phyloP scores from a whole-genome alignment of 1,139 yeast species.

The Meyerozyma smithsonii region DNA sequence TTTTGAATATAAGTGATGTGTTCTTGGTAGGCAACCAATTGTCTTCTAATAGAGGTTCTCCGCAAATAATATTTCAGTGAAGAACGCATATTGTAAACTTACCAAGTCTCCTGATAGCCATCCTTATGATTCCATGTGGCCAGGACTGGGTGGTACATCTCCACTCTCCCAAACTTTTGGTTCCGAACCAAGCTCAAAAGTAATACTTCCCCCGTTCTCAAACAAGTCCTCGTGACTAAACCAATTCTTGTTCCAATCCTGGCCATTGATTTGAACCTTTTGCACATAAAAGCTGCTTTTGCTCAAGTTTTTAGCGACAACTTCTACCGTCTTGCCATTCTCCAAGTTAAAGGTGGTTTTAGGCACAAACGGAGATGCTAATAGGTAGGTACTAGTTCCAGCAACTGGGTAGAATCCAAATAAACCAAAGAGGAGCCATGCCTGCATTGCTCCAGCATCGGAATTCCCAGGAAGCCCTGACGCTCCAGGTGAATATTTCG shows the following conservation, averaged over 20 bases:
- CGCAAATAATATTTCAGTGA: no score
- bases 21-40: no score
- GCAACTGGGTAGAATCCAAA: conserved; percentile 34
- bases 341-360: conserved; percentile 20
- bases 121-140: conserved; percentile 13
- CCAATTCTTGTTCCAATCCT: conserved; percentile 25
- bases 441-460: conserved; percentile 39
- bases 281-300: conserved; percentile 21
- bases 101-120: no score
- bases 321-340: conserved; percentile 20
- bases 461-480: conserved; percentile 35
- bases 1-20: no score
- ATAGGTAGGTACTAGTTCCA: conserved; percentile 32
- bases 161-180: conserved; percentile 24
- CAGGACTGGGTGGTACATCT: conserved; percentile 22
- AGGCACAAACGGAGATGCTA: conserved; percentile 30
- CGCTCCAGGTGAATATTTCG: conserved; percentile 21
- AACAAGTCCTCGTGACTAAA: conserved; percentile 28
- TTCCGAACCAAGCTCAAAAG: conserved; percentile 22
- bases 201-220: conserved; percentile 23
- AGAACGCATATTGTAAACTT: no score
- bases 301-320: conserved; percentile 23
- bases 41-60: no score
- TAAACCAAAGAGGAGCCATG: conserved; percentile 32
- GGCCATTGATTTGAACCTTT: conserved; percentile 25